phyloP scores from a whole-genome alignment of 2,329 filamentous ascomycete species.

The Beauveria sp. region DNA sequence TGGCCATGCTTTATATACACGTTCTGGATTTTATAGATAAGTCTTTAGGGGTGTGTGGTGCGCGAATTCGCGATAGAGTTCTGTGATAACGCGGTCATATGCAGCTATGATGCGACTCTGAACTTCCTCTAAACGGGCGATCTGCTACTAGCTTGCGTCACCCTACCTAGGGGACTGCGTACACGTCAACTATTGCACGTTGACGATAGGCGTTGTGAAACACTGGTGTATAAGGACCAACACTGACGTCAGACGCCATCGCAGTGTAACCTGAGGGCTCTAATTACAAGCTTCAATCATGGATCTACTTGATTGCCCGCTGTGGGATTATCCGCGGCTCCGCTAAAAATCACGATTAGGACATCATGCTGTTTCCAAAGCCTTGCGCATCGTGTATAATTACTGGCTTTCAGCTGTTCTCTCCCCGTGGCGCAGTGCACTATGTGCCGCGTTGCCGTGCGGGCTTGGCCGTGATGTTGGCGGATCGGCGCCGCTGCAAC shows the following conservation, averaged over 20 bases:
- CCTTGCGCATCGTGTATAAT: background rate
- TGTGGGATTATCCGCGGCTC: background rate
- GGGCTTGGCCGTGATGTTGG: background rate
- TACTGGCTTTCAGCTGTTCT: background rate
- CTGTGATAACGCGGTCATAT: no score
- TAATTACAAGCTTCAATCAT: background rate
- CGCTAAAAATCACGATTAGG: background rate
- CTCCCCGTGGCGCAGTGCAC: background rate
- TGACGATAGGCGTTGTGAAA: background rate
- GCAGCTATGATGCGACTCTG: no score
- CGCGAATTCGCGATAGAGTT: no score
- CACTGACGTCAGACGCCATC: background rate
- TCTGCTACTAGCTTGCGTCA: background rate
- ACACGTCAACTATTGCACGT: background rate
- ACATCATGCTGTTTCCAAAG: background rate
- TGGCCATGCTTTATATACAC: background rate
- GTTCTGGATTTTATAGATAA: background rate
- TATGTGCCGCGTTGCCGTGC: constrained; percentile 7
- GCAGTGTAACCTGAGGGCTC: background rate
- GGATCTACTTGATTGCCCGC: background rate
- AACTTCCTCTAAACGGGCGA: no score
- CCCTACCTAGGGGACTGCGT: background rate
- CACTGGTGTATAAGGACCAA: background rate
- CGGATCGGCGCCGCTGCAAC: background rate
- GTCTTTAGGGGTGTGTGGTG: no score